Conservation (phyloP, 2,329 filamentous ascomycete species). For the Sporothrix dimorphospora region DNA sequence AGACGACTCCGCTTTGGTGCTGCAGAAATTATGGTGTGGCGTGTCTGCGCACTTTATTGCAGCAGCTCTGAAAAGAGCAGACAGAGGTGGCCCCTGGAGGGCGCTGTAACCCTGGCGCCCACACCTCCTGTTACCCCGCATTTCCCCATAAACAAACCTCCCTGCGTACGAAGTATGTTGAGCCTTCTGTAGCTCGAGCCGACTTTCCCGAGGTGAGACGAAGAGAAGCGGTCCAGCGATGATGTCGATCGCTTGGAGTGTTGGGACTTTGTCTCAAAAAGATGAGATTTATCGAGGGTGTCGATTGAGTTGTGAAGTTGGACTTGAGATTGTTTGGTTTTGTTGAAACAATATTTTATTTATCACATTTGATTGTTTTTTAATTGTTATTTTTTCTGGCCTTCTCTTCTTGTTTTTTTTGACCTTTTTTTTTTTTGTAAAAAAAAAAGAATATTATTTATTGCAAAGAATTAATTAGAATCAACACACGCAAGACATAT, state of each 20-base stretch:
- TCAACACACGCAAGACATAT: no score
- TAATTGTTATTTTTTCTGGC: no score
- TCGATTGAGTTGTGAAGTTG: no score
- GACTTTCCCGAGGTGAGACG: not conserved
- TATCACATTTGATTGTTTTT: no score
- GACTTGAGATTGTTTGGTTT: no score
- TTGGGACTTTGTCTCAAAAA: not conserved
- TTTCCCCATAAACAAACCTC: conserved; percentile 18
- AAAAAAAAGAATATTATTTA: no score
- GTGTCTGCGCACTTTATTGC: not conserved
- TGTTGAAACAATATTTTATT: not conserved
- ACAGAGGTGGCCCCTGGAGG: not conserved
- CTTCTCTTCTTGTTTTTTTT: no score
- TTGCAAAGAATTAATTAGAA: no score
- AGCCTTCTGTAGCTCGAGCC: not conserved
- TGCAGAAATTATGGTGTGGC: not conserved
- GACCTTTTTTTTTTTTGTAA: no score
- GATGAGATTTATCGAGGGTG: no score
- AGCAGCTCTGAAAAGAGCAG: not conserved
- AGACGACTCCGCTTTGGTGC: not conserved
- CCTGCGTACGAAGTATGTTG: not conserved
- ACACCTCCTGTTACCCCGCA: conserved; percentile 16
- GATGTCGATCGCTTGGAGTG: not conserved
- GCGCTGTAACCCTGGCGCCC: conserved; percentile 1
- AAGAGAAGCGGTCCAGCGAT: not conserved